Percentiles rank a stretch among this genome's conserved stretches.
These are phyloP conservation scores for Sugiyamaella valdiviana DNA, from an alignment of 805 yeast genomes.

Conservation along the genomic window DNA sequence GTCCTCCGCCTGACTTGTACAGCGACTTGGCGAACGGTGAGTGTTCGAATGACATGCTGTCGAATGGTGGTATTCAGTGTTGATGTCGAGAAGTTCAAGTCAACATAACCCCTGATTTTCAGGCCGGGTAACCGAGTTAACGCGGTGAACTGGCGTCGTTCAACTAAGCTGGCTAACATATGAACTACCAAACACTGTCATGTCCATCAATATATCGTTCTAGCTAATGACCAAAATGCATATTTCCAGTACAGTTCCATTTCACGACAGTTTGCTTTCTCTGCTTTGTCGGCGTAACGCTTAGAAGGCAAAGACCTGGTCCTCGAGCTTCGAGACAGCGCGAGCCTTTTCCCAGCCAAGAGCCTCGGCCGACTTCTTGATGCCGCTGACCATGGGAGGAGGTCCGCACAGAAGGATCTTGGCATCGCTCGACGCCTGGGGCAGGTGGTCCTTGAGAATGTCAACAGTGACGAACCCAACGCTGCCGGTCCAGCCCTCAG, in stretches of 20 bases:
- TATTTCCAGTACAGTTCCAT: no score
- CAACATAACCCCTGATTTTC: no score
- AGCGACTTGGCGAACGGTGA: constrained; percentile 17
- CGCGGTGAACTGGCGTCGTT: no score
- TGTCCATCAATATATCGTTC: no score
- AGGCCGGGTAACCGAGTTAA: no score
- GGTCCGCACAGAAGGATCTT: constrained; percentile 88
- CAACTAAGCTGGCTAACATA: no score
- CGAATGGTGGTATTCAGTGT: neutral
- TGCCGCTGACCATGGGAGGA: constrained; percentile 81
- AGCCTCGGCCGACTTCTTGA: constrained; percentile 66
- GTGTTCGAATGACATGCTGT: neutral
- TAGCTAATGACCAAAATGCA: no score
- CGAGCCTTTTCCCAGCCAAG: constrained; percentile 80
- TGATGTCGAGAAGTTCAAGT: no score
- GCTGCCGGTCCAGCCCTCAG: constrained; percentile 73
- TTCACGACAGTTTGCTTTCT: no score
- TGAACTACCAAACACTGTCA: no score
- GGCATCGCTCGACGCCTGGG: constrained; percentile 52
- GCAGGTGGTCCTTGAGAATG: constrained; percentile 55
- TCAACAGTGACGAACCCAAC: constrained; percentile 80
- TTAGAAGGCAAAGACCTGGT: constrained; percentile 82
- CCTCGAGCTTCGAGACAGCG: constrained; percentile 84
- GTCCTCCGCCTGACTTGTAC: constrained; percentile 15
- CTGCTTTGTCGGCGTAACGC: no score